phyloP scores from a whole-genome alignment of 78 protist species.

The Dictyostelium intermedium region DNA sequence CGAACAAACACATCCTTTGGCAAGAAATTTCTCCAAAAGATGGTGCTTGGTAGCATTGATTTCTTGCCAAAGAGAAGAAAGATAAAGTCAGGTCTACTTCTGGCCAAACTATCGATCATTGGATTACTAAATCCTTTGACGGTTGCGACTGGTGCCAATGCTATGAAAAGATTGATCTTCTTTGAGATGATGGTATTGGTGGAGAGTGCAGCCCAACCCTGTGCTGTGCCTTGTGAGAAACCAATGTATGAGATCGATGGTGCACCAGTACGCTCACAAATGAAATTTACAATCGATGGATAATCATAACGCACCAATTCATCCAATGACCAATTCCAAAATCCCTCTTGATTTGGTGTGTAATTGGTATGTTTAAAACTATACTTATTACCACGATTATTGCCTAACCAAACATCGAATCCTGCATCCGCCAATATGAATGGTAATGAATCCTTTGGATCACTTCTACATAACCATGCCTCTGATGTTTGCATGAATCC shows the following conservation, averaged over 20 bases:
- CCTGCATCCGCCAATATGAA: slow-evolving; percentile 83
- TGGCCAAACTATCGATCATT: slow-evolving; percentile 60
- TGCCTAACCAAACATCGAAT: slow-evolving; percentile 87
- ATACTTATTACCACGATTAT: slow-evolving; percentile 84
- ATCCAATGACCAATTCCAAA: slow-evolving; percentile 84
- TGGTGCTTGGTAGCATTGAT: slow-evolving; percentile 58
- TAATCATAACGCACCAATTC: slow-evolving; percentile 83
- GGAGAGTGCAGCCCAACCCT: slow-evolving; percentile 77
- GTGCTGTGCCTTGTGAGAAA: slow-evolving; percentile 86
- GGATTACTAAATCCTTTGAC: slow-evolving; percentile 74
- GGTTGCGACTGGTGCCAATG: slow-evolving; percentile 63
- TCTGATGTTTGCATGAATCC: slow-evolving; percentile 80
- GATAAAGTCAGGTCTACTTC: slow-evolving; percentile 72
- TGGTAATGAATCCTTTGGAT: slow-evolving; percentile 48
- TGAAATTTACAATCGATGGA: slow-evolving; percentile 63
- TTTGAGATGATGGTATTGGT: slow-evolving; percentile 37
- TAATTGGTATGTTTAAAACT: slow-evolving; percentile 34
- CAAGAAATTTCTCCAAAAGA: slow-evolving; percentile 77
- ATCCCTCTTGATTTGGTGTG: slow-evolving; percentile 43
- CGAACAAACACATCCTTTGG: slow-evolving; percentile 50
- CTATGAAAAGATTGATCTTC: slow-evolving; percentile 43
- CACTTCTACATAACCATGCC: slow-evolving; percentile 69
- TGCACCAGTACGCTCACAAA: slow-evolving; percentile 27
- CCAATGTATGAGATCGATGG: slow-evolving; percentile 73
- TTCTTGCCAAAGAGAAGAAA: slow-evolving; percentile 76